phyloP scores from a whole-genome alignment of 208 protist genomes.

The Borovskyia barvae region DNA sequence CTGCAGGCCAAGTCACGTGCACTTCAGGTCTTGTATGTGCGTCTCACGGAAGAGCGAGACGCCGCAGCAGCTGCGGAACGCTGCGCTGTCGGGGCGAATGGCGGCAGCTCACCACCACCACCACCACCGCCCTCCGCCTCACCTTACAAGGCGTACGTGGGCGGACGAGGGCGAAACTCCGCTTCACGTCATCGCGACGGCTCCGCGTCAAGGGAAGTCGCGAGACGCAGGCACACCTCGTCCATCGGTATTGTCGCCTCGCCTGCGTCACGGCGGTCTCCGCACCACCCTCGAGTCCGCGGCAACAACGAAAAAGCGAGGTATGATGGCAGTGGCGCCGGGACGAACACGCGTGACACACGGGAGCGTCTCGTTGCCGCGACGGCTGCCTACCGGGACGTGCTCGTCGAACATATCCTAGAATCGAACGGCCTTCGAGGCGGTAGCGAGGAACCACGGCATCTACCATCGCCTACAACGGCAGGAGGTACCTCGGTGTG shows the following conservation, averaged over 20 bases:
- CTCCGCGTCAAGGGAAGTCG: no score
- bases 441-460: background rate
- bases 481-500: background rate
- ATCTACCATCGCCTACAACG: background rate
- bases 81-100: background rate
- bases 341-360: slow-evolving; percentile 14
- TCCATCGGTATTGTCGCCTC: no score
- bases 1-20: slow-evolving; percentile 35
- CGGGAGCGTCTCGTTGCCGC: slow-evolving; percentile 31
- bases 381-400: slow-evolving; percentile 42
- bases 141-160: no score
- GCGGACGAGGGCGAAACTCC: no score
- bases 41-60: no score
- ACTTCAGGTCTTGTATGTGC: slow-evolving; percentile 17
- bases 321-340: background rate
- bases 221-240: no score
- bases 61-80: no score
- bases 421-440: slow-evolving; percentile 24
- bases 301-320: no score
- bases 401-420: slow-evolving; percentile 42
- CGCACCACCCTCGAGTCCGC: no score
- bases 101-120: background rate
- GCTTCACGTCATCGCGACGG: no score
- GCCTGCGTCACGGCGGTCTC: no score
- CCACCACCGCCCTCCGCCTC: slow-evolving; percentile 5